phyloP scores from a whole-genome alignment of 495 filamentous ascomycete species.

The Penicillium salamii region DNA sequence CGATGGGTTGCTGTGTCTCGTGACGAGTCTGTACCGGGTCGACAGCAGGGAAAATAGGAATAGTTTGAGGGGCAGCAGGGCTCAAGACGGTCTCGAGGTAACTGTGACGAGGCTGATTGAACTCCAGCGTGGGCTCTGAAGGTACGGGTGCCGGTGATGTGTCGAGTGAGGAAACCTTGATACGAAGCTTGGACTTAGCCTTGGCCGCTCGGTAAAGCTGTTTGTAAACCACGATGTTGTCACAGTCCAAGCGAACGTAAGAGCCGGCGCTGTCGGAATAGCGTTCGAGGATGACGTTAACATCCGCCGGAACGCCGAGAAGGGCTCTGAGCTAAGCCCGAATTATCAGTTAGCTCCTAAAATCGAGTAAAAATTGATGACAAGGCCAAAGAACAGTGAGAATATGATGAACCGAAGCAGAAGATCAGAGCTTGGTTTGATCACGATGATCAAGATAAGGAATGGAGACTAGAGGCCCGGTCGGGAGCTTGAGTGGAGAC shows the following conservation, averaged over 20 bases:
- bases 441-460: constrained; percentile 17
- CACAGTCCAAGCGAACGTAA: constrained; percentile 74
- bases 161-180: constrained; percentile 53
- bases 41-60: constrained; percentile 1
- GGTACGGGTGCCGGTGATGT: constrained; percentile 3
- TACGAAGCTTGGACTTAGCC: constrained; percentile 94
- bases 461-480: constrained; percentile 23
- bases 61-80: constrained; percentile 14
- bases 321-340: constrained; percentile 66
- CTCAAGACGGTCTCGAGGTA: constrained; percentile 46
- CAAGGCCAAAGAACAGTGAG: not conserved
- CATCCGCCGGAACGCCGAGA: constrained; percentile 65
- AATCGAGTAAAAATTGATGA: not conserved
- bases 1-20: not conserved
- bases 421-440: not conserved
- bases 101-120: constrained; percentile 27
- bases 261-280: constrained; percentile 90
- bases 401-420: too few relatives aligned
- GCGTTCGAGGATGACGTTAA: constrained; percentile 78
- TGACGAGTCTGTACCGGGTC: not conserved
- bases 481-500: constrained; percentile 46
- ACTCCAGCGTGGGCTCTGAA: constrained; percentile 12
- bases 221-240: constrained; percentile 85
- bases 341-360: constrained; percentile 15
- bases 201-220: constrained; percentile 96